Percentiles rank a stretch among this genome's conserved stretches.
These are phyloP conservation scores for Mycena maculata DNA, from an alignment of 768 basidiomycete species.

Conservation along the genomic window DNA sequence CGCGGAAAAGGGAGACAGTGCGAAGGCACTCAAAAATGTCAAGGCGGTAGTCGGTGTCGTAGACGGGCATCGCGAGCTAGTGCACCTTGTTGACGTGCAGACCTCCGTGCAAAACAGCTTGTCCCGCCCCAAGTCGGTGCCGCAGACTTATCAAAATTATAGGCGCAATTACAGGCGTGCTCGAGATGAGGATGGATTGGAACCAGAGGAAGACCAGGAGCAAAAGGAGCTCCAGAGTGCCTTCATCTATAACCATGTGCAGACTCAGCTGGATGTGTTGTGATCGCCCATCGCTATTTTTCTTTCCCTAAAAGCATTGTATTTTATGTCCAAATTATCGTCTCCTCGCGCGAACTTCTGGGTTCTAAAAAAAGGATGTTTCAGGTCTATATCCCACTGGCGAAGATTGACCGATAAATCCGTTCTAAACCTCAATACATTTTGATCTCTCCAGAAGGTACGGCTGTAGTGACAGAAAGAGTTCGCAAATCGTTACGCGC, in stretches of 20 bases:
- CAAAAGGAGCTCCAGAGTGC: conserved; percentile 17
- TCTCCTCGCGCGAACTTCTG: too few species aligned
- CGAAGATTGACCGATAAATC: too few species aligned
- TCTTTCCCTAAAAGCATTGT: too few species aligned
- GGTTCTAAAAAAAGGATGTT: too few species aligned
- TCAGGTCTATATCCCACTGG: too few species aligned
- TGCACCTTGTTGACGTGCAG: conserved; percentile 53
- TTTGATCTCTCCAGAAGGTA: too few species aligned
- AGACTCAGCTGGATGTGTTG: conserved; percentile 4
- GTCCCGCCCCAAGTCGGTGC: conserved; percentile 6
- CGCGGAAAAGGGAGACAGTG: conserved; percentile 25
- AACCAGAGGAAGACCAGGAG: conserved; percentile 32
- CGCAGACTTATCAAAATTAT: background rate
- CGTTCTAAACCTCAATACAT: too few species aligned
- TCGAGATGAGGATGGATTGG: conserved; percentile 30
- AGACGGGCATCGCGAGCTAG: conserved; percentile 41
- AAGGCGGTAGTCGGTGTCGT: conserved; percentile 31
- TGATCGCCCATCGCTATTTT: too few species aligned
- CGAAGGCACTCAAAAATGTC: conserved; percentile 33
- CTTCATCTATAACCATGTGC: conserved; percentile 4
- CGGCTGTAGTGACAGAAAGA: too few species aligned
- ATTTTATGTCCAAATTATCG: too few species aligned
- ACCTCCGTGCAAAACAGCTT: conserved; percentile 47
- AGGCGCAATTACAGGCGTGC: background rate
- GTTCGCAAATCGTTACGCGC: too few species aligned